phyloP scores from a whole-genome alignment of 169 alveolate species.

The Condylostoma magnum region DNA sequence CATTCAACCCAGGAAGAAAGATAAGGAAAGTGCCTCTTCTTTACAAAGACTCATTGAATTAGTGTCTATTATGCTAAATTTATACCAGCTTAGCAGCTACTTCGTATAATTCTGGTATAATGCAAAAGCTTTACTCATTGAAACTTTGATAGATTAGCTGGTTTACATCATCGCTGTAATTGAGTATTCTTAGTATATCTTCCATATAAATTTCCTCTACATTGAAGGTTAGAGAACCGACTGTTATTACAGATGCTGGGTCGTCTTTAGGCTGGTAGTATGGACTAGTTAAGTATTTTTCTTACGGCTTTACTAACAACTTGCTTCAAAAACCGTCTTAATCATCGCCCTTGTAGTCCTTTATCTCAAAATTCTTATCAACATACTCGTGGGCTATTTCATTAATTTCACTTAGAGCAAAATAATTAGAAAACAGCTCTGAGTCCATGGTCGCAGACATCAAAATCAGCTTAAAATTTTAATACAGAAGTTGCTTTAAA shows the following conservation, averaged over 20 bases:
- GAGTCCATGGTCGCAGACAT: conserved; percentile 84
- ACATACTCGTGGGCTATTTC: conserved; percentile 11
- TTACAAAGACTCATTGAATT: neutral
- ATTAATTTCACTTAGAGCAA: conserved; percentile 41
- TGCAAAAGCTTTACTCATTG: conserved; percentile 3
- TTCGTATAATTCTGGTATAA: neutral
- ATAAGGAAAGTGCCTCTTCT: conserved; percentile 29
- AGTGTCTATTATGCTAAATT: neutral
- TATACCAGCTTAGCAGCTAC: conserved; percentile 11
- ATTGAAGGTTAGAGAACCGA: conserved; percentile 46
- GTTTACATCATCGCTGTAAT: neutral
- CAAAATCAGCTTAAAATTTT: conserved; percentile 61
- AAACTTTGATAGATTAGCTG: neutral
- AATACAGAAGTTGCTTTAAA: conserved; percentile 58
- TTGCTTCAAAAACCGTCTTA: neutral
- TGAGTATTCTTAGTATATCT: conserved; percentile 34
- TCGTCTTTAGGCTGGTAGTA: conserved; percentile 19
- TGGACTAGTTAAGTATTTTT: conserved; percentile 23
- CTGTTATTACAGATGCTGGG: conserved; percentile 51
- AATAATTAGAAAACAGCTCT: conserved; percentile 65
- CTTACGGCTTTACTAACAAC: conserved; percentile 32
- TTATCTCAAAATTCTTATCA: no score
- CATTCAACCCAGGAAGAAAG: conserved; percentile 74
- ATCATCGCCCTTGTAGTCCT: conserved; percentile 4
- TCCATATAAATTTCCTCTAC: conserved; percentile 49